These are phyloP conservation scores for Cytospora mali DNA, from an alignment of 2,329 filamentous ascomycete species.

Conservation along the genomic window DNA sequence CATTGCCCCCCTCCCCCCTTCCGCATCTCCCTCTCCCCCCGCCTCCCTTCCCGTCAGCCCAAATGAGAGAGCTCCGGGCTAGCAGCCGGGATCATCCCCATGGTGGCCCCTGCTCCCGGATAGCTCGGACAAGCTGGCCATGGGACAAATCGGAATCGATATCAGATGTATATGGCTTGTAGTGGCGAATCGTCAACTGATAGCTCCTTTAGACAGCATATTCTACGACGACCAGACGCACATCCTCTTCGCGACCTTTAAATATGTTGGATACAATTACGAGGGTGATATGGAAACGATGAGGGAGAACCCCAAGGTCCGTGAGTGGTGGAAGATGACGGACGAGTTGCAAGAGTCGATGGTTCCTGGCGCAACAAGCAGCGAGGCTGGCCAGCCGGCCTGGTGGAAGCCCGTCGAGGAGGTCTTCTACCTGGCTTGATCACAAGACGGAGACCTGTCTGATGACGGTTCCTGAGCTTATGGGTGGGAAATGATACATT, in stretches of 20 bases:
- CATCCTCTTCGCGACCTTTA: constrained; percentile 75
- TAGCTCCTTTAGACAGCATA: constrained; percentile 62
- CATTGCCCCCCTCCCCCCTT: neutral
- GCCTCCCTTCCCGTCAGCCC: no score
- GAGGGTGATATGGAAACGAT: constrained; percentile 76
- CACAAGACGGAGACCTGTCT: neutral
- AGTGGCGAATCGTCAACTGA: neutral
- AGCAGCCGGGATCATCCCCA: constrained; percentile 2
- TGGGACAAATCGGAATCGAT: neutral
- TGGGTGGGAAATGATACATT: neutral
- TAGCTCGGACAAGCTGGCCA: neutral
- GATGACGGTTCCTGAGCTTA: neutral
- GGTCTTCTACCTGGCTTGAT: constrained; percentile 63
- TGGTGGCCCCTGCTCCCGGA: neutral
- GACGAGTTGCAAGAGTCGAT: constrained; percentile 72
- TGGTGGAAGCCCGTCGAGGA: constrained; percentile 74
- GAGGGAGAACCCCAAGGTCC: constrained; percentile 71
- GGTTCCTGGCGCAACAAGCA: constrained; percentile 61
- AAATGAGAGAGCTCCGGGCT: neutral
- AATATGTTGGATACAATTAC: constrained; percentile 75
- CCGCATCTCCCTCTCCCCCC: no score
- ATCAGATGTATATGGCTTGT: neutral
- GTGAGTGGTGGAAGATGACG: constrained; percentile 81
- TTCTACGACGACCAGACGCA: constrained; percentile 65
- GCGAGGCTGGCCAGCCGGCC: constrained; percentile 59